phyloP scores from a whole-genome alignment of 2,329 filamentous ascomycete genomes.

The Verticillium isaacii region DNA sequence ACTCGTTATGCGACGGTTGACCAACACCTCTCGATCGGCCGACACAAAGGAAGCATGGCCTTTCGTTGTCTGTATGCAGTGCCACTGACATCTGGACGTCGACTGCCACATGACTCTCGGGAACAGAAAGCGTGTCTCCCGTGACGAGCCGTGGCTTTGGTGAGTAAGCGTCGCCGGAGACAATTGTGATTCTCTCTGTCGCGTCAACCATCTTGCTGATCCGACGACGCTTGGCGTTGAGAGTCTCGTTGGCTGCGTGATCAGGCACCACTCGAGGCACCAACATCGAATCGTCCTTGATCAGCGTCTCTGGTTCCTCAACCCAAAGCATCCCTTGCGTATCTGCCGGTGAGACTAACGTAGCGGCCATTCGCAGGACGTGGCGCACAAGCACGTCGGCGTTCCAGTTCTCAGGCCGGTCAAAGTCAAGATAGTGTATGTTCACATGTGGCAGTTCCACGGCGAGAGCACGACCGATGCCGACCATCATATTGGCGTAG shows the following conservation, averaged over 20 bases:
- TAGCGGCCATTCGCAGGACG: neutral
- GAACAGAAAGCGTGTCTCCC: neutral
- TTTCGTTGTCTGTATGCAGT: neutral
- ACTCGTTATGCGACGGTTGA: neutral
- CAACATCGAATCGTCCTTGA: neutral
- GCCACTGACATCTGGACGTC: neutral
- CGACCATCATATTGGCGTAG: constrained; percentile 13
- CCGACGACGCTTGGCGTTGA: neutral
- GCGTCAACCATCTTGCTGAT: neutral
- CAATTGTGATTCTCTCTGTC: neutral
- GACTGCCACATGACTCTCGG: neutral
- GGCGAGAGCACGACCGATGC: constrained; percentile 10
- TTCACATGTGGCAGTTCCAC: constrained; percentile 11
- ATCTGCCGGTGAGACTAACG: neutral
- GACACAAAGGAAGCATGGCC: neutral
- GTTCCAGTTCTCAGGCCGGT: constrained; percentile 1
- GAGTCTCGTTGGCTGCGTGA: neutral
- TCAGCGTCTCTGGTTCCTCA: neutral
- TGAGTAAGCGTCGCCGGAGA: neutral
- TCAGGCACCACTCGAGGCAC: neutral
- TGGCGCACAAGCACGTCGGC: constrained; percentile 5
- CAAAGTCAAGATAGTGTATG: constrained; percentile 13
- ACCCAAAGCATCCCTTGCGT: neutral
- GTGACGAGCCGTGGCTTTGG: neutral
- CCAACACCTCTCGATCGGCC: neutral